Base-by-base conservation (phyloP, 2,329 filamentous ascomycete species). In the Cordyceps sp. region DNA sequence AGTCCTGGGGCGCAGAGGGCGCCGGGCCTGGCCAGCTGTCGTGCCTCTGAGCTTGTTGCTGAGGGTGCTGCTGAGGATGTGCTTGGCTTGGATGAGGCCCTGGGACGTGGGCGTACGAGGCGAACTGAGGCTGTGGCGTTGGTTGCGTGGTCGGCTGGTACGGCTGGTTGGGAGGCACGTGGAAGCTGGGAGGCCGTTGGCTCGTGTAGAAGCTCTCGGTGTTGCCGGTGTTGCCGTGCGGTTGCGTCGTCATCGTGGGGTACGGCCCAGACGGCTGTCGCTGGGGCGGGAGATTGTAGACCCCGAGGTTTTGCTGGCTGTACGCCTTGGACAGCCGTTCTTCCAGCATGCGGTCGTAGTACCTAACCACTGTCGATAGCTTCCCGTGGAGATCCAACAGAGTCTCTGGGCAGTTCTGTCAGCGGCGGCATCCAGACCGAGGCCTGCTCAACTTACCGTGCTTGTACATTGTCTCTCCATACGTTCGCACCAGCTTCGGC, bases 391-490 rank as follows among this genome's bases (percentile, higher is more conserved):
- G 64, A 52, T 98, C 90, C 17, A 96, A 69, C 9, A 98, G 66
- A 1, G 88, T 90, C 52, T 98, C 86, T 90, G 38, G 13, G 26
- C 12, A 12, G 4, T 10, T 28, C 13, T 12, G 38, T 52, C 36
- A 49, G 38, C 21, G 26, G 13, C 10, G n/a, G n/a, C n/a, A n/a
- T n/a, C n/a, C 7, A 26, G 14, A 20, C 10, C 21, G 20, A 15
- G 10, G 30, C 8, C 9, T 16, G 13, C 14, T 12, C 10, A 8
- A 20, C 32, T 50, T 61, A 83, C 83, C 86, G 54, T 96, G 90
- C 56, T 98, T 98, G 69, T 90, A 96, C 90, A 98, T 96, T 0
- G 90, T 94, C 59, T 98, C 90, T 34, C 90, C 90, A 49, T 96
- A 94, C 1, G 88, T 94, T 35, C 90, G 73, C 5, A 90, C 90